Base-by-base conservation (phyloP, 495 filamentous ascomycete genomes). In the Tetracladium setigerum region DNA sequence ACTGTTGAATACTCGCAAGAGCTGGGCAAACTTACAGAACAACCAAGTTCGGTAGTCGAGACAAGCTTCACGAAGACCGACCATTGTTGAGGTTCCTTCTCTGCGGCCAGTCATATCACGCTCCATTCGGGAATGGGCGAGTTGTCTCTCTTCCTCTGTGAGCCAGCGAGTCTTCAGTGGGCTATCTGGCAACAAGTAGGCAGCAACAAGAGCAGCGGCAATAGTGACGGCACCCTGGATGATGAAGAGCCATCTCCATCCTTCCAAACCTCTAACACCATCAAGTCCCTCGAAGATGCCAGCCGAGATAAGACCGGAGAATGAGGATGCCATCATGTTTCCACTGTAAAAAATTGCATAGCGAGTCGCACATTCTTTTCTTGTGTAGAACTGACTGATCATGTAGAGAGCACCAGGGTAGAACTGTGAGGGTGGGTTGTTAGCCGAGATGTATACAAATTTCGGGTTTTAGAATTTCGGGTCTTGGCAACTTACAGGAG, bases 81-180 rank as follows among this genome's bases (percentile, higher is more conserved):
- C 56, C 59, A 59, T 62, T 4, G 54, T 56, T 12, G 55, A 52
- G 4, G 44, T 55, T 15, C 35, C 17, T 10, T 50, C 50, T 8
- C 50, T 33, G 32, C 53, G 53, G n/a, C 51, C 52, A 1, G 57
- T 60, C 0, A 58, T 67, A 31, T 69, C 66, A 2, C 38, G 53
- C 7, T 57, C 51, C 32, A 71, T 65, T 3, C 85, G 68, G 74
- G 78, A 86, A 30, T 71, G 62, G 31, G 83, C 85, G 8, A 89
- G 65, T 14, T 77, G 65, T 31, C 73, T 73, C 57, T 89, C 82
- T 55, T 84, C 73, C 39, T 83, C 74, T 1, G 69, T 78, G 12
- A 89, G 67, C 83, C 85, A 87, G 12, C 50, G 59, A 2, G 84
- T 88, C 37, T 83, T 88, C n/a, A 79, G 69, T 13, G 85, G 86